Evolutionary conservation across 2,329 filamentous ascomycete genomes (phyloP), one percentile per base, ranked within the genome.

Genomic region (Triangularia setosa): DNA sequence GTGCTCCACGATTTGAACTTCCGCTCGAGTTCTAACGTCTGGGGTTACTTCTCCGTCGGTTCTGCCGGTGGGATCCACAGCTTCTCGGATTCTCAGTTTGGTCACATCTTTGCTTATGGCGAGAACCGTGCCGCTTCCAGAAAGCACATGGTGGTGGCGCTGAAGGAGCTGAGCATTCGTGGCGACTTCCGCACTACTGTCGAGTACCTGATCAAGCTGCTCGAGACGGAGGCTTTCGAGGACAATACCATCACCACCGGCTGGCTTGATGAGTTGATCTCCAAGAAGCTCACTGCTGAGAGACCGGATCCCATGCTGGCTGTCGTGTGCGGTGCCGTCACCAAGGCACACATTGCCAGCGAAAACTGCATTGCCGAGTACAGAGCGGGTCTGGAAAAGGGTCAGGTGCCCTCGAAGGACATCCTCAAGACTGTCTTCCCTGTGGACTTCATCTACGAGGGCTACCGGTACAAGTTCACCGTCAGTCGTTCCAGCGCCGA

Each of bases 1-100:
- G 96, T 94, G 61, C 96, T 99, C 87, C 95, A 98, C 82, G 95
- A 99, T 75, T 83, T 99, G 75, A 99, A 99, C 84, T 99, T 99
- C 87, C 88, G 95, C 75, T 96, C 91, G 82, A 97, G 93, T 77
- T 98, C 95, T 68, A 99, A 99, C 72, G 95, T 98, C 63, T 99
- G 95, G 95, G 95, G 95, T 84, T 99, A 99, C 81, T 99, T 99
- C 87, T 99, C 95, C 61, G 95, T 99, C 77, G 92, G 93, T 81
- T 95, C 93, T 9, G 90, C 93, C 63, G 94, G 93, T 81, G 93
- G 93, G 79, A 99, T 99, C 70, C 95, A 99, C 87, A 97, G 92
- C 79, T 99, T 97, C 85, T 98, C 95, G 7, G 95, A 99, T 82
- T 96, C 91, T 74, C 95, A 99, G 76, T 99, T 99, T 73, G 95